Evolutionary conservation across 768 basidiomycete genomes (phyloP), one percentile per base, ranked within the genome.

Genomic region (Hypsizygus marmoreus): DNA sequence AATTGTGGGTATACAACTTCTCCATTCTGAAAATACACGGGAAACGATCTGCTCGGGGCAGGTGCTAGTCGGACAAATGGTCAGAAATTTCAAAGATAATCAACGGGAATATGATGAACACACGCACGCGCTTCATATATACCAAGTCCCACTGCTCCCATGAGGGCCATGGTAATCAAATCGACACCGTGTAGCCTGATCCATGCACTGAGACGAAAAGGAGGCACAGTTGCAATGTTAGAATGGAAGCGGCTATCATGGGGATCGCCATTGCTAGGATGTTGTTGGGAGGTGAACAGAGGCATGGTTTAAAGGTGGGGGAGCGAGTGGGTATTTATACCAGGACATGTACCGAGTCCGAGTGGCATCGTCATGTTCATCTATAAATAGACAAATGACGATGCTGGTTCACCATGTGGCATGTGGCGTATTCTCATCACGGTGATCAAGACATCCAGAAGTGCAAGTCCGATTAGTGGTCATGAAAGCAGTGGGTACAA

Each of bases 81-180:
- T 17, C n/a, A 48, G 20, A n/a, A 31, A 28, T 25, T 32, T 28
- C 17, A 20, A 37, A 22, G n/a, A 41, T 37, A 4, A 33, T 9
- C 8, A 12, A 14, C 3, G 17, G 16, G 22, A 22, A 17, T 23
- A 10, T 10, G 40, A n/a, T n/a, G n/a, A n/a, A n/a, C n/a, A n/a
- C n/a, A 59, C 63, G 41, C 57, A 71, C 71, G 55, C 40, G 77
- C 79, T 53, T 73, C 68, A 57, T 81, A 79, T 4, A 81, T 71
- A 13, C 80, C 80, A 12, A 81, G 59, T 0, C 74, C 76, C 40
- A 72, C 43, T n/a, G 71, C 72, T n/a, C 77, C 79, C 70, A 80
- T 77, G n/a, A 74, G 56, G 0, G 71, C 74, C 79, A 82, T 78
- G 2, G 79, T 79, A 20, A 82, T 64, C 10, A 82, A 53, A 49